Conservation (phyloP, 306 rosid genomes). For the Fagus sylvatica region DNA sequence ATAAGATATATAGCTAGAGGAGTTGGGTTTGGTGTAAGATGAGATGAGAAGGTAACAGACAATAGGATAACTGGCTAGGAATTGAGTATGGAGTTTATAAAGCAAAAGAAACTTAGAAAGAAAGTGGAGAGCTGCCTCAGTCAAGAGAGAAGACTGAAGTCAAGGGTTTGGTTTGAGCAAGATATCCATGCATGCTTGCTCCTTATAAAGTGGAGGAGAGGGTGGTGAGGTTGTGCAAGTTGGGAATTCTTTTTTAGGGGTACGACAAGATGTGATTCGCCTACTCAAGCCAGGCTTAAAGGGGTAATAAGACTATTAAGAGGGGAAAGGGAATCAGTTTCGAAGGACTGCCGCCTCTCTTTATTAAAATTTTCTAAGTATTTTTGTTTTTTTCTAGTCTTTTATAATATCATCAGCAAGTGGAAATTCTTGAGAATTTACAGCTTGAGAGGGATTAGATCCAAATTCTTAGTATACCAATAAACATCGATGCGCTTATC, state of each 20-base stretch:
- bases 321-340: constrained; percentile 1
- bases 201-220: constrained; percentile 49
- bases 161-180: constrained; percentile 26
- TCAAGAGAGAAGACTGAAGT: constrained; percentile 18
- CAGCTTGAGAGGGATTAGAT: constrained; percentile 67
- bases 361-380: constrained; percentile 3
- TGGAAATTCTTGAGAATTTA: constrained; percentile 40
- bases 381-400: constrained; percentile 26
- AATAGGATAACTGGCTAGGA: neutral
- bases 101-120: neutral
- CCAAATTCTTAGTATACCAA: constrained; percentile 39
- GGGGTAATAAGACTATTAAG: constrained; percentile 6
- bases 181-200: constrained; percentile 25
- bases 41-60: neutral
- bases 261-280: constrained; percentile 50
- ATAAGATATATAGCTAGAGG: neutral
- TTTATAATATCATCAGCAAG: constrained; percentile 27
- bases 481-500: constrained; percentile 37
- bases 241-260: constrained; percentile 37
- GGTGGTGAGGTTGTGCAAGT: constrained; percentile 45
- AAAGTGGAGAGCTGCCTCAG: constrained; percentile 1
- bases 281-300: constrained; percentile 2
- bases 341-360: neutral
- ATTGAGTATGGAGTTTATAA: neutral
- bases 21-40: neutral